phyloP scores from a whole-genome alignment of 768 basidiomycete species.

The Agaricus sinodeliciosus region DNA sequence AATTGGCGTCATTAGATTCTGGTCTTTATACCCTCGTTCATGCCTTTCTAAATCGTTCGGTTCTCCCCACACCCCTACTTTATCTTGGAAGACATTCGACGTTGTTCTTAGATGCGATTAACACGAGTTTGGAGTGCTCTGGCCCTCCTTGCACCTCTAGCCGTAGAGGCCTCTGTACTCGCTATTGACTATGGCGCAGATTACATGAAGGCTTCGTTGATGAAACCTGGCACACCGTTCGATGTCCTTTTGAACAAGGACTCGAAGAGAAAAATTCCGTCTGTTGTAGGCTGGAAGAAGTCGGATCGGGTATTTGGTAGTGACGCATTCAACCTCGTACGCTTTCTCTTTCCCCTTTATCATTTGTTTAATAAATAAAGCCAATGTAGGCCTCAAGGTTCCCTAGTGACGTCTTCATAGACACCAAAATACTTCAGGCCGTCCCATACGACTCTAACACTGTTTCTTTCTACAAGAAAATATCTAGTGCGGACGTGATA shows the following conservation, averaged over 20 bases:
- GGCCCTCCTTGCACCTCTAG: slow-evolving; percentile 33
- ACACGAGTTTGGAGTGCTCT: slow-evolving; percentile 30
- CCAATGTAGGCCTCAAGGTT: slow-evolving; percentile 77
- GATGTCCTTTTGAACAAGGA: slow-evolving; percentile 96
- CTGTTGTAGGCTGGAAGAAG: slow-evolving; percentile 87
- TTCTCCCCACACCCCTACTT: too few species aligned
- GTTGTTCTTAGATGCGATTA: slow-evolving; percentile 28
- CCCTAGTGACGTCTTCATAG: slow-evolving; percentile 81
- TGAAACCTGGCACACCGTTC: slow-evolving; percentile 92
- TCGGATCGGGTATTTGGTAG: slow-evolving; percentile 84
- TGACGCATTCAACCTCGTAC: slow-evolving; percentile 83
- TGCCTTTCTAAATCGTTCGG: too few species aligned
- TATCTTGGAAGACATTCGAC: not conserved
- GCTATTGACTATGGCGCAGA: slow-evolving; percentile 99
- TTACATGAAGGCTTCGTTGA: slow-evolving; percentile 93
- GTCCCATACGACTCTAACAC: slow-evolving; percentile 53
- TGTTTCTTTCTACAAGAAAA: slow-evolving; percentile 50
- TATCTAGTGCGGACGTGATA: slow-evolving; percentile 45
- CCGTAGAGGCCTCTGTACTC: slow-evolving; percentile 68
- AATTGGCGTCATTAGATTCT: too few species aligned
- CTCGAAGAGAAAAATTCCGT: slow-evolving; percentile 92
- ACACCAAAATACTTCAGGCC: slow-evolving; percentile 79
- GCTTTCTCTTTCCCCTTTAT: slow-evolving; percentile 22
- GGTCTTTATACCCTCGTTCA: not conserved
- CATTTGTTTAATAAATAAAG: not conserved